Percentiles rank a stretch among this genome's conserved stretches.
phyloP scores from a whole-genome alignment of 1,284 basidiomycete genomes.

The Amylostereum chailletii region DNA sequence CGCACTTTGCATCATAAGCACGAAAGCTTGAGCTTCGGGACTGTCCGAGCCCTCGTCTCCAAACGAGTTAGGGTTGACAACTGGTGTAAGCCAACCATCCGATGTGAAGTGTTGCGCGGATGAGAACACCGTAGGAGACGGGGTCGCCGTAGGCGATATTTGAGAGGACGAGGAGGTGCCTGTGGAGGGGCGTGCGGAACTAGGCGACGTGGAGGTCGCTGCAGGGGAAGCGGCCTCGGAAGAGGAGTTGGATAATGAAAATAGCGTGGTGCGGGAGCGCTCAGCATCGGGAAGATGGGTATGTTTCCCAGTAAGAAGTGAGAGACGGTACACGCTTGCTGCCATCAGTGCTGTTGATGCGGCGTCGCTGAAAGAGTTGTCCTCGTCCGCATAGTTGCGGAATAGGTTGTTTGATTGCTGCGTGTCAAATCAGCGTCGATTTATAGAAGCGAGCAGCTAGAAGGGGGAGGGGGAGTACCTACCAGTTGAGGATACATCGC shows the following conservation, averaged over 20 bases:
- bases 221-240: constrained; percentile 2
- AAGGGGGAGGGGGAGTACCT: constrained; percentile 6
- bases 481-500: constrained; percentile 58
- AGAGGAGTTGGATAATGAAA: constrained; percentile 15
- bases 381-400: constrained; percentile 67
- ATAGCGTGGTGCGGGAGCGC: constrained; percentile 41
- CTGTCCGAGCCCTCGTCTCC: constrained; percentile 26
- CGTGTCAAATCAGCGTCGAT: constrained; percentile 8
- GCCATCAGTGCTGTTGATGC: constrained; percentile 73
- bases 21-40: constrained; percentile 50
- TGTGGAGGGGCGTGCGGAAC: constrained; percentile 6
- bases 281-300: constrained; percentile 52
- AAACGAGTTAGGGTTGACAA: constrained; percentile 42
- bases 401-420: constrained; percentile 53
- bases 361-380: constrained; percentile 63
- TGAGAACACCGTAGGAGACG: constrained; percentile 9
- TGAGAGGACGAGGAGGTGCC: constrained; percentile 2
- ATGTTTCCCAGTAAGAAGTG: constrained; percentile 41
- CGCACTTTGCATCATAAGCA: constrained; percentile 44
- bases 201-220: constrained; percentile 11
- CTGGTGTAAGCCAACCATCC: constrained; percentile 43
- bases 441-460: background rate
- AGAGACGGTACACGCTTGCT: constrained; percentile 65
- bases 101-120: constrained; percentile 35
- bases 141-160: constrained; percentile 7